Base-by-base conservation (phyloP, 257 asterid genomes). In the Eucommia ulmoides region DNA sequence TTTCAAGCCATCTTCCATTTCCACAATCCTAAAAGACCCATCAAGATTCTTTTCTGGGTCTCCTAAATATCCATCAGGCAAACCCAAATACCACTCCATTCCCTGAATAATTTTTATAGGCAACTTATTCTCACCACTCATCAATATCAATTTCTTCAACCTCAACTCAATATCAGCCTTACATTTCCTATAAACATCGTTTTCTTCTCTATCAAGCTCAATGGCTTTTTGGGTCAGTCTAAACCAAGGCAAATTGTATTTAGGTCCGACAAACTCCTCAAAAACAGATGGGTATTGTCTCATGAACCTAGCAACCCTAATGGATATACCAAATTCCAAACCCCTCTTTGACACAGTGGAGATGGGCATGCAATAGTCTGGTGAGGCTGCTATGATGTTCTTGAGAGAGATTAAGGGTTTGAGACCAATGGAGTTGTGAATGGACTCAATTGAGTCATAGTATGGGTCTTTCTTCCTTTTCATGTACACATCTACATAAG, bases 401-500 rank as follows among this genome's bases (percentile, higher is more conserved):
- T 82, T 88, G 23, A 84, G 58, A 19, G 82, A 71, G 22, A 79
- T 74, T 21, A 88, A 21, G 56, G 88, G 84, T 72, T 72, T 75
- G 51, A 88, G 81, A 33, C 79, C 81, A 50, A 71, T 74, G 46
- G 97, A 84, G 69, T 67, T 84, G 77, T 84, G 93, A 42, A 88
- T 76, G 46, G 92, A 61, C 53, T 79, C 92, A 20, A 84, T 71
- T 14, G 95, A 77, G 60, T 88, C 94, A 22, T 52, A 75, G 61
- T 59, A 67, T 1, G 76, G 56, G 55, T 88, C 95, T 54, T 84
- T 84, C 56, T 84, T 88, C 94, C 94, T 71, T 60, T 88, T 81
- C 97, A 81, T 84, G 82, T 75, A 81, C 57, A 81, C 97, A 65
- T 79, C 62, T 21, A 84, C 95, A 41, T 84, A 82, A 38, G 64